Evolutionary conservation across 177 flowering plant species (phyloP), one percentile per base, ranked within the genome.

Genomic region (Vitis hybrid): DNA sequence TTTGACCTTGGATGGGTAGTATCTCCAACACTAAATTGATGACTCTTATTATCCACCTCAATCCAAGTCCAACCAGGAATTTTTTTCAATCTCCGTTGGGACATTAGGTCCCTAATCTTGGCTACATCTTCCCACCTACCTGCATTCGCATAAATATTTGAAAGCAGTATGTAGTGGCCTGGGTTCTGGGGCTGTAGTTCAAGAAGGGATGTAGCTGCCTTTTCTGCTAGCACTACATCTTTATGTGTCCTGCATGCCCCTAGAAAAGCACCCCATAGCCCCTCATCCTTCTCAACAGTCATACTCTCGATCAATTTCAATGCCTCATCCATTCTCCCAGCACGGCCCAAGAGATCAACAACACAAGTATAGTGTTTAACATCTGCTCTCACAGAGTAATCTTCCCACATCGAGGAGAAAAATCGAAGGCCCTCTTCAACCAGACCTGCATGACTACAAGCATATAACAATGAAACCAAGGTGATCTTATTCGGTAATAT

Each of bases 61-160:
- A 89, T 80, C 84, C 88, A 87, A 65, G 88, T 86, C 70, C 82
- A 80, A 15, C 91, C 93, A 41, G 93, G 87, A 14, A 77, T 56
- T 77, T 89, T 89, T 68, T 85, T 81, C 41, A 88, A 52, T 15
- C 75, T 77, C 68, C 78, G 76, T 30, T 71, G 61, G 48, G 71
- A 79, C 87, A 89, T 84, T 52, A 75, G 63, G 21, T 82, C 78
- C 79, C 90, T 69, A 30, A 81, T 74, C 50, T 65, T 73, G 14
- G 85, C 81, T 73, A 87, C 80, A 56, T 82, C 80, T 41, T 79
- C 77, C 91, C 91, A 84, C 58, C 78, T 82, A 18, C 90, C 88
- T 2, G 78, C 84, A 56, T 77, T 81, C 10, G 91, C 89, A 76
- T 85, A 88, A 41, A 88, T 83, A 66, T 86, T 89, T 17, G 91